Evolutionary conservation across 177 flowering plant genomes (phyloP).

Genomic region (Vitis hybrid): DNA sequence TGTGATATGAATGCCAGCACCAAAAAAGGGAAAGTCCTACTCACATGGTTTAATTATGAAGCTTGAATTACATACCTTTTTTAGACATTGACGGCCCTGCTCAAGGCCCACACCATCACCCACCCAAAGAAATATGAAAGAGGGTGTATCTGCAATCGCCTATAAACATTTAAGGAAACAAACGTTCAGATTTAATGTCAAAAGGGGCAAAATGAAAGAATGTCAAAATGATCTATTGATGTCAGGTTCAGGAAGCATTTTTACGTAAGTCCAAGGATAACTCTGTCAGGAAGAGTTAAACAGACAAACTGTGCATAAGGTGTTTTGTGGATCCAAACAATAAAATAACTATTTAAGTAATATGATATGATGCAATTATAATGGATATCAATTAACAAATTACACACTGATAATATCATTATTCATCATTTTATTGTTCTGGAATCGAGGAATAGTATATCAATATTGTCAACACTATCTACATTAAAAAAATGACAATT

Average conservation of each 20-base stretch:
- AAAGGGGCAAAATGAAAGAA: neutral
- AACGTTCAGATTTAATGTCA: constrained; percentile 3
- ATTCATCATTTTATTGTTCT: too few species aligned
- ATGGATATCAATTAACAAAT: too few species aligned
- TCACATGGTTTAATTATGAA: neutral
- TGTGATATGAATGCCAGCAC: neutral
- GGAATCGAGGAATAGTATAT: too few species aligned
- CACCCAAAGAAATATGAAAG: constrained; percentile 98
- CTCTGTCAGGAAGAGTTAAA: too few species aligned
- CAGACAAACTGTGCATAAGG: too few species aligned
- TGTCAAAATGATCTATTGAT: neutral
- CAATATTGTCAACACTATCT: too few species aligned
- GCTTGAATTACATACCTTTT: constrained; percentile 58
- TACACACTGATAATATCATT: too few species aligned
- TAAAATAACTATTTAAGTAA: too few species aligned
- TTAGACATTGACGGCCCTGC: constrained; percentile 94
- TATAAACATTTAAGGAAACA: constrained; percentile 24
- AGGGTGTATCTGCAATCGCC: constrained; percentile 99
- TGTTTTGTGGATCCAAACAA: too few species aligned
- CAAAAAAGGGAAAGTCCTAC: neutral
- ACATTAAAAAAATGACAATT: too few species aligned
- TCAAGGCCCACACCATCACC: constrained; percentile 99
- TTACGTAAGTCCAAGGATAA: too few species aligned
- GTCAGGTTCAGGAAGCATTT: neutral
- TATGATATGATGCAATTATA: too few species aligned